Evolutionary conservation across 768 basidiomycete genomes (phyloP), one percentile per base, ranked within the genome.

Genomic region (Pulveroboletus ravenelii): DNA sequence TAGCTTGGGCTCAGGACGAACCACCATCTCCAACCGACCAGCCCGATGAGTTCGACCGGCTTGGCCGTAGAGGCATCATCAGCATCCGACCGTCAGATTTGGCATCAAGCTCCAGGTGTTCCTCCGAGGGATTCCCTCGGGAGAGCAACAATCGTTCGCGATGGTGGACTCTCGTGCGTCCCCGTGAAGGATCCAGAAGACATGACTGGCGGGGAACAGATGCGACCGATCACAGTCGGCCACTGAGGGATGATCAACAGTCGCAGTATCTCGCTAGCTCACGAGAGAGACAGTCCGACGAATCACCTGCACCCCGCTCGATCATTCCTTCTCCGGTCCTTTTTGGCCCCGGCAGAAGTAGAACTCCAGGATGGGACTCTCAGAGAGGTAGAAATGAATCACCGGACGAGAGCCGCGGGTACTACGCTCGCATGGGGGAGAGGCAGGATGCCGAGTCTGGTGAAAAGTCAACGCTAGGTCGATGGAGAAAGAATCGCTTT

Each of bases 1-100:
- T 47, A 92, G 89, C 89, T 43, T 92, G 89, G 89, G 89, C 89
- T 5, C 75, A 79, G 57, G 85, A 91, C 63, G 89, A 92, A 62
- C 87, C 87, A 5, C 86, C 87, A 5, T 89, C 87, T 0, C 86
- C 87, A 1, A 78, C 71, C 3, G 76, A 76, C 39, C 58, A 65
- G 30, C 62, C 62, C 38, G 76, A 81, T 42, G 74, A 73, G 29
- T 56, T 60, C 6, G 61, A 55, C 32, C 59, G 58, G 52, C 60
- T 63, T 66, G 56, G 55, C 42, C 57, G 63, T 18, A 58, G 62
- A 50, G 69, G 64, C 39, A 59, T 69, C 48, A 58, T 69, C 48
- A 73, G 76, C 31, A 62, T 72, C 35, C 75, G 74, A 13, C 73
- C 76, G 14, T 78, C 77, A 32, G 84, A 82, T 62, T 69, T 72